Base-by-base conservation (phyloP, 352 stramenopile species). In the Plasmopara viticola region DNA sequence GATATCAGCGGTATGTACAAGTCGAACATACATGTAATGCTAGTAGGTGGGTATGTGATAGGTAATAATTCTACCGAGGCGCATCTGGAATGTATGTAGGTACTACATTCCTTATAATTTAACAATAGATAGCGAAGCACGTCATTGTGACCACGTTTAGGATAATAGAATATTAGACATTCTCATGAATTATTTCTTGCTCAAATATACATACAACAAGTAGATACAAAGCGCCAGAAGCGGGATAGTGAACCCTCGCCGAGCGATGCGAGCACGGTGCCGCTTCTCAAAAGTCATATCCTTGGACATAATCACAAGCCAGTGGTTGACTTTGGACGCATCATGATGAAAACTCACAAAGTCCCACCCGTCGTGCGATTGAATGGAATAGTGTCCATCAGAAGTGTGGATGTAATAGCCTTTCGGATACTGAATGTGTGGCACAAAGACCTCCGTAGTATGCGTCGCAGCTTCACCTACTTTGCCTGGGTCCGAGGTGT, bases 381-480 rank as follows among this genome's bases (percentile, higher is more conserved):
- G 48, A 6, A 80, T 44, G 6, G 62, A 62, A 53, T 70, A 86
- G 39, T 70, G 58, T 20, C 81, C 83, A 49, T 88, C 74, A 9
- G 80, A 91, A 13, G 76, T 68, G 5, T 48, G 35, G 1, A 90
- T 66, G 6, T 38, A 66, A 60, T 82, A 87, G 25, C 81, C 78
- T 46, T 61, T 62, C 0, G 80, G 74, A 53, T 91, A 94, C 53
- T 94, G 83, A 46, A 77, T 58, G 34, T 84, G 66, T 14, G 84
- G 84, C 46, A 94, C 72, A 49, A 87, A 84, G n/a, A 94, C 53
- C 49, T 91, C 79, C 0, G 66, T 74, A 6, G 56, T 50, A 29
- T 68, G 54, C 53, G 58, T 62, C 17, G 59, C 53, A 18, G 44
- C 48, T 40, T 69, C 55, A 43, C 63, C 76, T 0, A 58, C 56